These are phyloP conservation scores for Arabidopsis lyrata DNA, from an alignment of 441 rosid genomes.

Conservation along the genomic window DNA sequence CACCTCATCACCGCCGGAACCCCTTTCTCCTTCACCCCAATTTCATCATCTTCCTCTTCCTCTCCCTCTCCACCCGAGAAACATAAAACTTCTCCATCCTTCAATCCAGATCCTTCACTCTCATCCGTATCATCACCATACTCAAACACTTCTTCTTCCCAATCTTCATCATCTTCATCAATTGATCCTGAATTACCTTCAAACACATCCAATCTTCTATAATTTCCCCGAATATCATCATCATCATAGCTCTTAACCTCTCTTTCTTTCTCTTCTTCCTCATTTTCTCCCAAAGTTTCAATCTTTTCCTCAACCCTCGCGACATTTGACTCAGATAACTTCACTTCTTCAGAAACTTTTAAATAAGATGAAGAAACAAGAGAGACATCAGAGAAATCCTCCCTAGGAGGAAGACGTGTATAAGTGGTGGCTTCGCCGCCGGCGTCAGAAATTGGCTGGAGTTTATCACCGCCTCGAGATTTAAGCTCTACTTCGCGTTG, in stretches of 20 bases:
- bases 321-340: conserved; percentile 59
- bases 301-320: conserved; percentile 46
- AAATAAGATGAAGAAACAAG: conserved; percentile 35
- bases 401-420: conserved; percentile 84
- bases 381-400: conserved; percentile 54
- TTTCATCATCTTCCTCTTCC: conserved; percentile 41
- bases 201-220: conserved; percentile 44
- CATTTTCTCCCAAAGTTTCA: conserved; percentile 43
- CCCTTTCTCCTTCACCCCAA: conserved; percentile 82
- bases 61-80: conserved; percentile 32
- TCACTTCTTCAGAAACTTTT: conserved; percentile 51
- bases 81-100: conserved; percentile 36
- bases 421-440: conserved; percentile 81
- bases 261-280: conserved; percentile 41
- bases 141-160: conserved; percentile 48
- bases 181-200: conserved; percentile 45
- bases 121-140: conserved; percentile 40
- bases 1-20: conserved; percentile 94
- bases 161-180: conserved; percentile 48
- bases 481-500: conserved; percentile 53
- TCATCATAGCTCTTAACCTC: conserved; percentile 30
- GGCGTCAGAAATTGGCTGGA: conserved; percentile 49
- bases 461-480: conserved; percentile 44
- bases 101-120: conserved; percentile 23
- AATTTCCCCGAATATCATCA: conserved; percentile 28